Conservation (phyloP, 306 rosid species). For the Acacia melanoxylon region DNA sequence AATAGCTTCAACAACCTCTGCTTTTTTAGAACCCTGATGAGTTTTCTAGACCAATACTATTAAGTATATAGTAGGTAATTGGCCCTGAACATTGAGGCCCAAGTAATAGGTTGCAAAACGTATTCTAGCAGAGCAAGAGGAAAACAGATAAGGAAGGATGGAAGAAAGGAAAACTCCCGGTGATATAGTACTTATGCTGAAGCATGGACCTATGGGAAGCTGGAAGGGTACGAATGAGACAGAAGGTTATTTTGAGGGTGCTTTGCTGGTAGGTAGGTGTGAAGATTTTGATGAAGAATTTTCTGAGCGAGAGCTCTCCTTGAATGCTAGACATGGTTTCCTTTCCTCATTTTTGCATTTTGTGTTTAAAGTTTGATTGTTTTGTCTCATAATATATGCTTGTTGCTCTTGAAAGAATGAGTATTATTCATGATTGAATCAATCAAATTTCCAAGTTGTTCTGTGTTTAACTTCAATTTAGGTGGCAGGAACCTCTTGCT, state of each 20-base stretch:
- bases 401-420: not conserved
- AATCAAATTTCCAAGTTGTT: not conserved
- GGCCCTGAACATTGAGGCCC: not conserved
- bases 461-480: not conserved
- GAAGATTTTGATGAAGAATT: not conserved
- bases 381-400: not conserved
- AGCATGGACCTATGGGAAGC: not conserved
- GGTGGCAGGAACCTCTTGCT: not conserved
- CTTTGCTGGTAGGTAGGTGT: not conserved
- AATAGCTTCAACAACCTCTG: conserved; percentile 10
- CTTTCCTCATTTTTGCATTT: not conserved
- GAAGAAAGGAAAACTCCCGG: not conserved
- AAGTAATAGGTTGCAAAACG: not conserved
- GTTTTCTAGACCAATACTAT: not conserved
- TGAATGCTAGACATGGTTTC: not conserved
- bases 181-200: not conserved
- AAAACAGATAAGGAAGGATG: not conserved
- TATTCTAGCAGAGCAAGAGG: not conserved
- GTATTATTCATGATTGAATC: not conserved
- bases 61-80: not conserved
- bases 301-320: not conserved
- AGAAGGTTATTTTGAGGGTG: not conserved
- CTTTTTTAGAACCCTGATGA: not conserved
- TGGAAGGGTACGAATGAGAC: not conserved
- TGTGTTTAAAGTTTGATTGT: not conserved